Evolutionary conservation across 306 rosid genomes (phyloP).

Genomic region (Quercus parvula): DNA sequence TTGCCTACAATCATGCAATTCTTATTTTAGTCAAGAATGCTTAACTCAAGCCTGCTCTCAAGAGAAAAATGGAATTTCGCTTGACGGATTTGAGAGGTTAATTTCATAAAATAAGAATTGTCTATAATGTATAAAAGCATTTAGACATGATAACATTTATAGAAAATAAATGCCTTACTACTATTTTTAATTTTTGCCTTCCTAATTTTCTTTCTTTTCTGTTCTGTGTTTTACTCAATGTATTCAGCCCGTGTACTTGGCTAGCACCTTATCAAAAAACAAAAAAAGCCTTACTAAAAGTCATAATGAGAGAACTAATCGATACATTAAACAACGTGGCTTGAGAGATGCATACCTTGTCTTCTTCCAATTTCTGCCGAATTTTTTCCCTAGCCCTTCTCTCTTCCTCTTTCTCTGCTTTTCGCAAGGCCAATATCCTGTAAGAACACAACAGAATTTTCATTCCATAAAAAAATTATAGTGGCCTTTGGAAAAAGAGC

Average conservation of each 20-base stretch:
- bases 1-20: no score
- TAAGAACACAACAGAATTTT: constrained; percentile 22
- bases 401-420: constrained; percentile 99
- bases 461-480: neutral
- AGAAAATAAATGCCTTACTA: neutral
- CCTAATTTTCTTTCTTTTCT: no score
- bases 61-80: neutral
- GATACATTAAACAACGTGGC: neutral
- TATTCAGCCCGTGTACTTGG: no score
- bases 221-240: no score
- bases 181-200: no score
- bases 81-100: neutral
- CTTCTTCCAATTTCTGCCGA: constrained; percentile 92
- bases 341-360: constrained; percentile 53
- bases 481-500: neutral
- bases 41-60: neutral
- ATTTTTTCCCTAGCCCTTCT: constrained; percentile 91
- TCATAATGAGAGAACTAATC: neutral
- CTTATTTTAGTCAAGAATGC: neutral
- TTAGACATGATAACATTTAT: neutral
- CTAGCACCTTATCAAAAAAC: no score
- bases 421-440: constrained; percentile 82
- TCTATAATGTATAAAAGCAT: neutral
- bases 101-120: neutral
- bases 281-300: neutral